Percentiles rank a stretch among this genome's conserved stretches.
phyloP scores from a whole-genome alignment of 495 filamentous ascomycete species.

The Usnea hakonensis region DNA sequence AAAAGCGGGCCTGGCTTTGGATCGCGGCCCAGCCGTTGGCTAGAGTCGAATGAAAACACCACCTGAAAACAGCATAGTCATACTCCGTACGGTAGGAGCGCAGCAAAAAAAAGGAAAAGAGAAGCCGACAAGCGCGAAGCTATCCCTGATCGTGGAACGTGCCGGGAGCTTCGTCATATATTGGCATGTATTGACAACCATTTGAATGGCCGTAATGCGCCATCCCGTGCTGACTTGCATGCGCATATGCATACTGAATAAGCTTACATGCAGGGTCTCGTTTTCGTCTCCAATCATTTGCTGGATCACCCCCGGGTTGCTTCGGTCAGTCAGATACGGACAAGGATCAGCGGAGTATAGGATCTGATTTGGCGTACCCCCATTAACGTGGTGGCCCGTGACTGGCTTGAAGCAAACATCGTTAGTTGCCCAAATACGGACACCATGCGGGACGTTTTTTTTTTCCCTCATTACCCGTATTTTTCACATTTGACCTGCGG shows the following conservation, averaged over 20 bases:
- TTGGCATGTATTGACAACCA: no score
- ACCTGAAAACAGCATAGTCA: not conserved
- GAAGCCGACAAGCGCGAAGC: slow-evolving; percentile 16
- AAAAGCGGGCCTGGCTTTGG: slow-evolving; percentile 1
- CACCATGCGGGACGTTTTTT: not conserved
- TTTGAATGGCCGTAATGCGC: not conserved
- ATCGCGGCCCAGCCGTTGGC: slow-evolving; percentile 6
- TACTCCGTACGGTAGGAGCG: not conserved
- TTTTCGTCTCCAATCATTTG: not conserved
- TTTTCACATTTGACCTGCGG: not conserved
- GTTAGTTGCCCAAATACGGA: not conserved
- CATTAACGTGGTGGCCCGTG: not conserved
- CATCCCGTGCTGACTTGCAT: slow-evolving; percentile 6
- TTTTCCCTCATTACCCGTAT: no score
- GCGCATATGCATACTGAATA: slow-evolving; percentile 9
- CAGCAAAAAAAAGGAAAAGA: not conserved
- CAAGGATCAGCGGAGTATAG: slow-evolving; percentile 1
- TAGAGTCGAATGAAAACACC: not conserved
- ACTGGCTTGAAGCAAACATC: not conserved
- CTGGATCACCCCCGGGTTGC: not conserved
- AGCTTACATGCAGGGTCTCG: slow-evolving; percentile 1
- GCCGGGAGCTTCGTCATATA: not conserved
- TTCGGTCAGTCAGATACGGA: slow-evolving; percentile 1
- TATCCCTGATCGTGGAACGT: not conserved
- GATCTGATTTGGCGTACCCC: not conserved